A percentile compares a stretch with the other conserved stretches of the same genome.
phyloP scores from a whole-genome alignment of 1,284 basidiomycete genomes.

The Apiotrichum brassicae region DNA sequence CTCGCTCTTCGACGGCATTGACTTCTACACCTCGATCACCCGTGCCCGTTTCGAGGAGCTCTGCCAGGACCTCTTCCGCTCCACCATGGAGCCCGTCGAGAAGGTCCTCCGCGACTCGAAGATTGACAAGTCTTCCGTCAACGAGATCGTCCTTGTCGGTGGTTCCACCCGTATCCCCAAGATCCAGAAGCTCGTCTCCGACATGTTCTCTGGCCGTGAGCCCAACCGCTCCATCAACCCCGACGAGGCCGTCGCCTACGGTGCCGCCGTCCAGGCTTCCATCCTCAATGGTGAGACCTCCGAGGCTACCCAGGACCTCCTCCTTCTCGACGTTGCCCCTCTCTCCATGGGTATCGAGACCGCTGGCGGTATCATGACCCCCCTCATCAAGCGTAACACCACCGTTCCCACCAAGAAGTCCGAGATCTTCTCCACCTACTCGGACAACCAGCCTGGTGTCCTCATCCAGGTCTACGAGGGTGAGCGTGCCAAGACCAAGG shows the following conservation, averaged over 20 bases:
- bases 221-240: constrained; percentile 95
- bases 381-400: constrained; percentile 85
- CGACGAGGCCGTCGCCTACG: constrained; percentile 91
- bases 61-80: constrained; percentile 94
- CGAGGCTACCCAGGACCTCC: constrained; percentile 67
- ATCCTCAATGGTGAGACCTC: constrained; percentile 66
- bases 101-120: constrained; percentile 97
- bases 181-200: constrained; percentile 92
- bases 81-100: constrained; percentile 95
- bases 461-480: constrained; percentile 99
- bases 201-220: constrained; percentile 98
- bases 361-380: constrained; percentile 96
- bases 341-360: constrained; percentile 68
- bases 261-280: constrained; percentile 96
- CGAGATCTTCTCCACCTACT: constrained; percentile 97
- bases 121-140: constrained; percentile 79
- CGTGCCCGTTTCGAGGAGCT: constrained; percentile 99
- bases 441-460: constrained; percentile 98
- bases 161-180: constrained; percentile 99
- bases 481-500: constrained; percentile 98
- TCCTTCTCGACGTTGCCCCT: constrained; percentile 94
- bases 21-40: constrained; percentile 97
- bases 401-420: constrained; percentile 97
- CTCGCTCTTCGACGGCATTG: constrained; percentile 94
- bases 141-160: constrained; percentile 73